Evolutionary conservation across 345 rosid species (phyloP), one percentile per base, ranked within the genome.

Genomic region (Lepidium sativum): DNA sequence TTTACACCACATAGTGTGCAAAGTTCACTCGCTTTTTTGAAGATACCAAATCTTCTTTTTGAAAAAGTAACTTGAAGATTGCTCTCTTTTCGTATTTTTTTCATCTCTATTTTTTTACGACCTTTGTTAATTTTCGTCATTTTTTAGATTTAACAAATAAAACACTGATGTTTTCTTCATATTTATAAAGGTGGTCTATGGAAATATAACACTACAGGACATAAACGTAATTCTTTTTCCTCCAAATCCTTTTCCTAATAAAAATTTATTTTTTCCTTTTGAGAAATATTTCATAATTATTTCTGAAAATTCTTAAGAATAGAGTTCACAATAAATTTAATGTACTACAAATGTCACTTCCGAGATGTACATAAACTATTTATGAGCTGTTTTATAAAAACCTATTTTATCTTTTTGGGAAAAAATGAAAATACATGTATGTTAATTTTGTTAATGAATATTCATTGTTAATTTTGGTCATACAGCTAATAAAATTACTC

Each of bases 121-220:
- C 71, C 76, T 32, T 16, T 57, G 25, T 17, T 66, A 38, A 6
- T 77, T 64, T 0, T 77, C 77, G 57, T 70, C 79, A 61, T 70
- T 52, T 38, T 60, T 42, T 25, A 6, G 0, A 5, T 8, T 25
- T 10, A 3, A 35, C 0, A 1, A 10, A 33, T 1, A 14, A 37
- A 38, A 6, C 0, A 18, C 0, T 48, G 59, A 60, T 69, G 73
- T 7, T 47, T 2, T n/a, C 0, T 14, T 13, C 2, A 7, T 59
- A 67, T 68, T 57, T 68, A 68, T 48, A 56, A 2, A 9, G 25
- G 15, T 25, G 3, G 4, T 4, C 8, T 13, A 38, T 8, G 1
- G 0, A 13, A 6, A 25, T 45, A 27, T 47, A 45, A 27, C 11
- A 35, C 9, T 58, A 33, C 34, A 37, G 2, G 12, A 0, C 7